Conservation (phyloP, 371 early-diverging fungal genomes). For the Lichtheimia ornata region DNA sequence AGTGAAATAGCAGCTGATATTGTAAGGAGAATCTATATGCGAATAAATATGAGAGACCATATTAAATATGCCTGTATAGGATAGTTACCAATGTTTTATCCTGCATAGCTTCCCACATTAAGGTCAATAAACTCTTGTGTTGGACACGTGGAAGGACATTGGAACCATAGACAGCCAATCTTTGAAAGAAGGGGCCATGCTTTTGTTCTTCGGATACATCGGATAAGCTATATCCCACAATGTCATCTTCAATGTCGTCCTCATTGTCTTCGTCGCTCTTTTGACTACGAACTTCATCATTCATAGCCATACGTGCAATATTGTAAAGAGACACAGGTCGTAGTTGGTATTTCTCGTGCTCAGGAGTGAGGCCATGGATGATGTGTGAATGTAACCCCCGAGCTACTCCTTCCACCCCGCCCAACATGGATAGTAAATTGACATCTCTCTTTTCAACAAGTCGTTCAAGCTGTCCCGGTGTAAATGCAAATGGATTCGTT, state of each 20-base stretch:
- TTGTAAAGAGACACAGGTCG: conserved; percentile 9
- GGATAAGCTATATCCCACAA: conserved; percentile 1
- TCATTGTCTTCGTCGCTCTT: conserved; percentile 3
- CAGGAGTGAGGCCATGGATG: conserved; percentile 29
- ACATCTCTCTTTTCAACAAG: conserved; percentile 56
- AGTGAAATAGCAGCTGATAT: conserved; percentile 86
- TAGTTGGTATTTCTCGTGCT: conserved; percentile 9
- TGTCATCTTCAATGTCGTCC: conserved; percentile 11
- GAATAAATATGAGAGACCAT: neutral
- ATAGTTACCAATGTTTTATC: conserved; percentile 78
- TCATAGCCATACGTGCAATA: neutral
- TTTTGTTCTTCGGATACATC: neutral
- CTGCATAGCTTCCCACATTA: conserved; percentile 77
- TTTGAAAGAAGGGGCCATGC: conserved; percentile 28
- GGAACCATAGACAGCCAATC: conserved; percentile 57
- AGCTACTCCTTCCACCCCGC: conserved; percentile 53
- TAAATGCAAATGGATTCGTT: conserved; percentile 53
- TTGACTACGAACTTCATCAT: neutral
- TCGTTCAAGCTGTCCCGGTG: conserved; percentile 40
- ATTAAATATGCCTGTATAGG: neutral
- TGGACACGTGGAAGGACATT: conserved; percentile 69
- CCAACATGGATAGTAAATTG: conserved; percentile 38
- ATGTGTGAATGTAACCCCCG: conserved; percentile 56
- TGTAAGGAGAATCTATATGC: conserved; percentile 65
- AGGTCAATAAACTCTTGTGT: conserved; percentile 58